These are phyloP conservation scores for Ustilago nuda DNA, from an alignment of 1,284 basidiomycete species.

Conservation along the genomic window DNA sequence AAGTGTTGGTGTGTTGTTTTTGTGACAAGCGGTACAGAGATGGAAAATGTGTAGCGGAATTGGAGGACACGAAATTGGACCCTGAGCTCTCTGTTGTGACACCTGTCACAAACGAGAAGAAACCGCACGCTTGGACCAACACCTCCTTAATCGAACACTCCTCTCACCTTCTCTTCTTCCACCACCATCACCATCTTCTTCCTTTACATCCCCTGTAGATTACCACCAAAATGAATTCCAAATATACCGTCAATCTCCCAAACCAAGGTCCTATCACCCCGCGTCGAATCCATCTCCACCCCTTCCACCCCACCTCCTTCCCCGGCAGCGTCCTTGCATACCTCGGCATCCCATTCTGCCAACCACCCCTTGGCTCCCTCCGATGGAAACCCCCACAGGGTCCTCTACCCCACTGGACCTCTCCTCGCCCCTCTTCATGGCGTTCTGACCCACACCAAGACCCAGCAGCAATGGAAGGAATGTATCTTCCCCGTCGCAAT, in stretches of 20 bases:
- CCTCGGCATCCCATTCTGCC: slow-evolving; percentile 78
- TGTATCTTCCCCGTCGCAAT: slow-evolving; percentile 26
- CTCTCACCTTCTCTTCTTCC: not conserved
- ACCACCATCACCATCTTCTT: not conserved
- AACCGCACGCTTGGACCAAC: not conserved
- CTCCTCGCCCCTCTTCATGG: slow-evolving; percentile 23
- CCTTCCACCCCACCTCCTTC: slow-evolving; percentile 18
- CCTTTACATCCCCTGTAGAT: not conserved
- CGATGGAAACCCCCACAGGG: slow-evolving; percentile 75
- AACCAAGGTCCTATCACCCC: slow-evolving; percentile 44
- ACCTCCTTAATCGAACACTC: not conserved
- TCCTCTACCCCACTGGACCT: slow-evolving; percentile 28
- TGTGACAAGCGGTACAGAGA: not conserved
- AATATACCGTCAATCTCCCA: slow-evolving; percentile 36
- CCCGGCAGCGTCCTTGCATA: slow-evolving; percentile 72
- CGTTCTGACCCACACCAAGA: slow-evolving; percentile 48
- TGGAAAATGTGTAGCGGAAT: slow-evolving; percentile 3
- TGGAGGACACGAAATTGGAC: not conserved
- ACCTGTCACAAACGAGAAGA: not conserved
- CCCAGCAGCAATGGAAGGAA: slow-evolving; percentile 39
- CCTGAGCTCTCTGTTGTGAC: not conserved
- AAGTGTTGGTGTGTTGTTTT: slow-evolving; percentile 2
- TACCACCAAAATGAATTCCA: slow-evolving; percentile 3
- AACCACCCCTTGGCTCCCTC: slow-evolving; percentile 74
- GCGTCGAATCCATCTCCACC: slow-evolving; percentile 35